Conservation (phyloP, 768 basidiomycete genomes). For the Termitomyces sp. region DNA sequence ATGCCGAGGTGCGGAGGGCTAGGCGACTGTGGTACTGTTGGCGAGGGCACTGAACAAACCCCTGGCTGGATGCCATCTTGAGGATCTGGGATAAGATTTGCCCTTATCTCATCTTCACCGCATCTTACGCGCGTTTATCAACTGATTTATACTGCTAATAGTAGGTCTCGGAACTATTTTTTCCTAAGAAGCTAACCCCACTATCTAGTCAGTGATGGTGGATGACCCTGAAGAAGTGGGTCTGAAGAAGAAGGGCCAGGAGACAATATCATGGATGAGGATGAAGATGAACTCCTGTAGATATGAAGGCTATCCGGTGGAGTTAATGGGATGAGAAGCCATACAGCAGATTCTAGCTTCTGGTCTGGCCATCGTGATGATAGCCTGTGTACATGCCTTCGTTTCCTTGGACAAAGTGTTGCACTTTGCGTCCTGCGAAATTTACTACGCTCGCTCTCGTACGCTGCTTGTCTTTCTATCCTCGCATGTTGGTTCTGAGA, state of each 20-base stretch:
- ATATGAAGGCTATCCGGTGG: constrained; percentile 37
- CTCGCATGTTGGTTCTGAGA: not conserved
- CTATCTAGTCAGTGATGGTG: constrained; percentile 20
- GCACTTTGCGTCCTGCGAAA: constrained; percentile 64
- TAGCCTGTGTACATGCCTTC: constrained; percentile 51
- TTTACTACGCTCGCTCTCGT: constrained; percentile 74
- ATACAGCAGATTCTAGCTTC: constrained; percentile 23
- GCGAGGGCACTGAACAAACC: too few species aligned
- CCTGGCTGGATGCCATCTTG: too few species aligned
- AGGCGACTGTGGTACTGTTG: too few species aligned
- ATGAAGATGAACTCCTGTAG: constrained; percentile 31
- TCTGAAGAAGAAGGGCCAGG: constrained; percentile 31
- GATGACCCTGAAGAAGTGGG: constrained; percentile 43
- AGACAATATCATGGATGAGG: constrained; percentile 47
- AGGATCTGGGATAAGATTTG: too few species aligned
- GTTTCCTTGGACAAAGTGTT: constrained; percentile 66
- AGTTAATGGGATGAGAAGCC: constrained; percentile 37
- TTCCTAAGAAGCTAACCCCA: constrained; percentile 9
- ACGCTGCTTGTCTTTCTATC: constrained; percentile 20
- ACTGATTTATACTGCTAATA: not conserved
- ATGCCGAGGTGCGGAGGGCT: too few species aligned
- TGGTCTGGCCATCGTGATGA: not conserved
- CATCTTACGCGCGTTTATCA: not conserved
- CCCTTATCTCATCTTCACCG: too few species aligned
- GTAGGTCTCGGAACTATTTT: constrained; percentile 17